These are phyloP conservation scores for Colletotrichum eleusines DNA, from an alignment of 2,329 filamentous ascomycete genomes.

Conservation along the genomic window DNA sequence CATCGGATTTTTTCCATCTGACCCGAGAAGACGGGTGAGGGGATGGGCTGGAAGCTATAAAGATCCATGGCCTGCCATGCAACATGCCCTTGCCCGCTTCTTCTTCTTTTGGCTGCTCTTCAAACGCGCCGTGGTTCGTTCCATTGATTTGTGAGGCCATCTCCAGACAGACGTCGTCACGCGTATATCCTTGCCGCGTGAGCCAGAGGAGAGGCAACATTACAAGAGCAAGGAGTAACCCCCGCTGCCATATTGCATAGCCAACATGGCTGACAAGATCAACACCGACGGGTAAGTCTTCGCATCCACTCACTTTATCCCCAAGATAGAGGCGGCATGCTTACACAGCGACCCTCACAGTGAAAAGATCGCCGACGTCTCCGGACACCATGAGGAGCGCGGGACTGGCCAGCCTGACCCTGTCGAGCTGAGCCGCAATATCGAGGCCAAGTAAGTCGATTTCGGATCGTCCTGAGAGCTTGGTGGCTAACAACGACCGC, in stretches of 20 bases:
- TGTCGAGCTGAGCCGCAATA: constrained; percentile 53
- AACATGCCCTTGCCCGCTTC: not conserved
- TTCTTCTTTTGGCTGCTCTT: not conserved
- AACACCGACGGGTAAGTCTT: constrained; percentile 18
- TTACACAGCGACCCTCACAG: not conserved
- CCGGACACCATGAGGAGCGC: constrained; percentile 46
- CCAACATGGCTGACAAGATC: constrained; percentile 38
- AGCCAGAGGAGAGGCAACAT: not conserved
- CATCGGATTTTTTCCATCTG: constrained; percentile 23
- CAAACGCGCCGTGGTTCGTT: constrained; percentile 18
- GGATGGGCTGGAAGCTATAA: constrained; percentile 24
- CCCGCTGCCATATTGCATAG: constrained; percentile 2
- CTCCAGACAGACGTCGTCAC: not conserved
- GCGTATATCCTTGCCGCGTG: not conserved
- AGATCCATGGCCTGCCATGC: constrained; percentile 30
- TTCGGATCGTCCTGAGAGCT: not conserved
- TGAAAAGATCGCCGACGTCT: constrained; percentile 47
- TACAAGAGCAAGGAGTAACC: constrained; percentile 1
- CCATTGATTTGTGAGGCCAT: constrained; percentile 19
- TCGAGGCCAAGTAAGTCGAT: constrained; percentile 58
- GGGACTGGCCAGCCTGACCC: constrained; percentile 36
- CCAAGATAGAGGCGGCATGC: not conserved
- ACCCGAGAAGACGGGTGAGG: constrained; percentile 13
- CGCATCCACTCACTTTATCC: not conserved
- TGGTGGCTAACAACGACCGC: not conserved